A percentile compares a stretch with the other conserved stretches of the same genome.
These are phyloP conservation scores for Penicillium robsamsonii DNA, from an alignment of 495 filamentous ascomycete genomes.

Conservation along the genomic window DNA sequence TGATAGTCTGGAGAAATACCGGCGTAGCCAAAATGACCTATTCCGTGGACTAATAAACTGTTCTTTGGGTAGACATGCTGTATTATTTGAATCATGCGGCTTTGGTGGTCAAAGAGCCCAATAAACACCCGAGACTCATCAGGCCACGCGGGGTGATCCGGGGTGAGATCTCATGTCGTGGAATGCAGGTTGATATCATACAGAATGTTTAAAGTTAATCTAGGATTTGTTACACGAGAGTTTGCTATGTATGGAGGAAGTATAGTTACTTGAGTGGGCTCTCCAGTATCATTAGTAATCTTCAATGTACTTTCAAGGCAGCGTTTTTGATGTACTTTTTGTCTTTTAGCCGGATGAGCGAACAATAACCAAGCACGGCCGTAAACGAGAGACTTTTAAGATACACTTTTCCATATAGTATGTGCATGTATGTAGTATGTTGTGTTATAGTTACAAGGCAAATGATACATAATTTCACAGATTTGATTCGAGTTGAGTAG, in stretches of 20 bases:
- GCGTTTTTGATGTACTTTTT: not conserved
- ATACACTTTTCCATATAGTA: too few species aligned
- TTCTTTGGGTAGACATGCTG: not conserved
- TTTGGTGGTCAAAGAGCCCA: not conserved
- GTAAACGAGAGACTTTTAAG: too few species aligned
- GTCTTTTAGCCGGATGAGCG: not conserved
- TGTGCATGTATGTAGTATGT: not conserved
- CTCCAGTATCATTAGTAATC: not conserved
- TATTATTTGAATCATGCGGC: not conserved
- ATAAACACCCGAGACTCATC: not conserved
- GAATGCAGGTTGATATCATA: constrained; percentile 1
- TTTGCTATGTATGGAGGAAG: not conserved
- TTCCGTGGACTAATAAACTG: not conserved
- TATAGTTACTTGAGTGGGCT: not conserved
- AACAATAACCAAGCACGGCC: not conserved
- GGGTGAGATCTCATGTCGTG: not conserved
- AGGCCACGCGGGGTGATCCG: not conserved
- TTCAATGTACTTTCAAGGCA: not conserved
- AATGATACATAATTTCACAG: not conserved
- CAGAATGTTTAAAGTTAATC: not conserved
- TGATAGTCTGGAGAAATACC: not conserved
- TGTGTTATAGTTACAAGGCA: not conserved
- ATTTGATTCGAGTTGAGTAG: constrained; percentile 5
- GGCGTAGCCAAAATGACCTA: not conserved
- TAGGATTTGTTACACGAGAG: not conserved